These are phyloP conservation scores for Solanum rostratum DNA, from an alignment of 257 asterid genomes.

Conservation along the genomic window DNA sequence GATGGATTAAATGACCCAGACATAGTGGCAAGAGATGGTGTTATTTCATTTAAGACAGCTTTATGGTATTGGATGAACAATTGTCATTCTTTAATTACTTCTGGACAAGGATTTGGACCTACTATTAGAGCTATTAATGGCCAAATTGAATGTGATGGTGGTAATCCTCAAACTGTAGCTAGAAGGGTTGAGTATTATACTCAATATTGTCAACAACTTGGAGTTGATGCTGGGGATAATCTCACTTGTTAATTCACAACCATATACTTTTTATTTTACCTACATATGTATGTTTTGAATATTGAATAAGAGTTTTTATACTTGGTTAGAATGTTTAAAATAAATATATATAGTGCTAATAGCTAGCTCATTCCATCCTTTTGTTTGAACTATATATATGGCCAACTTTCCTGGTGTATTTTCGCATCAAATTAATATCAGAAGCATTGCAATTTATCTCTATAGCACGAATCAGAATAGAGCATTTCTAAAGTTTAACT, in stretches of 20 bases:
- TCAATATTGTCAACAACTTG: conserved; percentile 2
- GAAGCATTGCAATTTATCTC: neutral
- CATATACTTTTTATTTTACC: neutral
- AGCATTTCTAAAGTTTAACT: too few species aligned
- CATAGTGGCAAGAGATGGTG: conserved; percentile 21
- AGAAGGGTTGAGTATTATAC: conserved; percentile 32
- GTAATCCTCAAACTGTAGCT: conserved; percentile 14
- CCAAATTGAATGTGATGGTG: conserved; percentile 29
- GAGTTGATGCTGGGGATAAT: conserved; percentile 25
- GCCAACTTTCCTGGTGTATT: neutral
- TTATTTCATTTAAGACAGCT: conserved; percentile 30
- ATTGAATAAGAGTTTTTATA: neutral
- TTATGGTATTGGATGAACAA: conserved; percentile 52
- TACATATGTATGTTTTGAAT: neutral
- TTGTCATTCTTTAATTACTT: conserved; percentile 22
- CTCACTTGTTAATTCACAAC: conserved; percentile 17
- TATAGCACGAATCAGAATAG: too few species aligned
- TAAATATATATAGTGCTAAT: neutral
- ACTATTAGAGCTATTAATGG: conserved; percentile 42
- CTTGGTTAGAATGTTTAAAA: neutral
- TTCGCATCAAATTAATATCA: neutral
- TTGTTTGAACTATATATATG: neutral
- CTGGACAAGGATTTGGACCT: conserved; percentile 40
- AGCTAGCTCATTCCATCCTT: neutral
- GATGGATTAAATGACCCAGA: conserved; percentile 35